Evolutionary conservation across 1,284 basidiomycete genomes (phyloP).

Genomic region (Ganoderma sp.): DNA sequence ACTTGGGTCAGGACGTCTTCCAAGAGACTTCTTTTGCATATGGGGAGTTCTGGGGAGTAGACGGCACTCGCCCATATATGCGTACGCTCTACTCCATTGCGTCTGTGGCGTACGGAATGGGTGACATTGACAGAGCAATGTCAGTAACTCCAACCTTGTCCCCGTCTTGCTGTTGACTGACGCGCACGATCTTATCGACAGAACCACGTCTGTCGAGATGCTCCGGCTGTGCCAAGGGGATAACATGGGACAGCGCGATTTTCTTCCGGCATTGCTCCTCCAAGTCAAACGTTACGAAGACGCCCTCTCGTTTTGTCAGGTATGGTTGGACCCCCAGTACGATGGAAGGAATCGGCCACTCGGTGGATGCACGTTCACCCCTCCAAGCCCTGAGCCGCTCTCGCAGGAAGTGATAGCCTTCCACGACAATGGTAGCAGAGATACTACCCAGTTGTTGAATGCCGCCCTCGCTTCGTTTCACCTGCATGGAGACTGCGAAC

Average conservation of each 20-base stretch:
- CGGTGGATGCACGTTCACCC: conserved; percentile 36
- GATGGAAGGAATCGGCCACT: conserved; percentile 23
- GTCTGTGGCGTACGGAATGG: conserved; percentile 38
- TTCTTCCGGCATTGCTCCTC: conserved; percentile 37
- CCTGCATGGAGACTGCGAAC: conserved; percentile 43
- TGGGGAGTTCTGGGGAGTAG: conserved; percentile 44
- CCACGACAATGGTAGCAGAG: conserved; percentile 2
- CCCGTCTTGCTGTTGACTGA: not conserved
- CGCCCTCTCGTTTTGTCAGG: conserved; percentile 39
- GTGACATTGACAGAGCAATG: conserved; percentile 41
- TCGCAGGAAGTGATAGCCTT: conserved; percentile 4
- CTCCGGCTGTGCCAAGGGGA: conserved; percentile 42
- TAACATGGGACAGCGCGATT: conserved; percentile 37
- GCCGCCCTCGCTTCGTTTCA: conserved; percentile 47
- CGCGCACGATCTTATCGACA: conserved; percentile 18
- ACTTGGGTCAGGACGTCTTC: conserved; percentile 42
- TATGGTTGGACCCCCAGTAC: conserved; percentile 27
- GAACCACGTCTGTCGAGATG: conserved; percentile 43
- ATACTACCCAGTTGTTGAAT: conserved; percentile 37
- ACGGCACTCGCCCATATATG: conserved; percentile 49
- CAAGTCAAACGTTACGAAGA: conserved; percentile 32
- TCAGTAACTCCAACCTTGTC: conserved; percentile 28
- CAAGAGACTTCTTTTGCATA: conserved; percentile 40
- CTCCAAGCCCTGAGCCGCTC: conserved; percentile 27
- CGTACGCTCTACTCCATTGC: conserved; percentile 44